A percentile compares a stretch with the other conserved stretches of the same genome.
Conservation (phyloP, 495 filamentous ascomycete genomes). For the Jackrogersella minutella region DNA sequence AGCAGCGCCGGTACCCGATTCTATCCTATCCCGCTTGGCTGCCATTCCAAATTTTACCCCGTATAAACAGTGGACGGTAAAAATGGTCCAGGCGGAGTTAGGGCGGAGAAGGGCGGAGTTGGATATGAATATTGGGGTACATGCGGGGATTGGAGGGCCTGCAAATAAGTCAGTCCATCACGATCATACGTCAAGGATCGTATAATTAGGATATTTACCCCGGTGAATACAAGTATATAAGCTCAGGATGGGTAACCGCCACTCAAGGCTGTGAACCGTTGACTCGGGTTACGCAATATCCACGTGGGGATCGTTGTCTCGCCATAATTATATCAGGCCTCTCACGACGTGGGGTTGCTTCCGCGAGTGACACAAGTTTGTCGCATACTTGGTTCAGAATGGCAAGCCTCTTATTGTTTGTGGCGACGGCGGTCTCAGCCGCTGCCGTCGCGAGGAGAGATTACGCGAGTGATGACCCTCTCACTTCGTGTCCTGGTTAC, state of each 20-base stretch:
- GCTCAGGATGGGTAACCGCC: background rate
- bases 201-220: background rate
- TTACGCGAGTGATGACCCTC: slow-evolving; percentile 38
- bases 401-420: slow-evolving; percentile 39
- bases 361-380: background rate
- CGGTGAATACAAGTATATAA: slow-evolving; percentile 22
- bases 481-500: slow-evolving; percentile 73
- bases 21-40: background rate
- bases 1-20: slow-evolving; percentile 16
- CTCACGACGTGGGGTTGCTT: slow-evolving; percentile 11
- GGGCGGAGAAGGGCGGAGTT: slow-evolving; percentile 7
- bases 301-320: slow-evolving; percentile 27
- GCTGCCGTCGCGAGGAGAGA: slow-evolving; percentile 36
- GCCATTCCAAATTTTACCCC: background rate
- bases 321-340: slow-evolving; percentile 3
- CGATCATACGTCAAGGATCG: slow-evolving; percentile 15
- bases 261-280: background rate
- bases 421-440: slow-evolving; percentile 42
- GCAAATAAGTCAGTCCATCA: background rate
- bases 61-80: background rate
- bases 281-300: slow-evolving; percentile 12
- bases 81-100: slow-evolving; percentile 14
- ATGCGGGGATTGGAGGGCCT: slow-evolving; percentile 19
- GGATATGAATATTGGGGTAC: slow-evolving; percentile 26
- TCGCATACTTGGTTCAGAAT: slow-evolving; percentile 20